phyloP scores from a whole-genome alignment of 2,329 filamentous ascomycete species.

The Fusarium vanettenii region DNA sequence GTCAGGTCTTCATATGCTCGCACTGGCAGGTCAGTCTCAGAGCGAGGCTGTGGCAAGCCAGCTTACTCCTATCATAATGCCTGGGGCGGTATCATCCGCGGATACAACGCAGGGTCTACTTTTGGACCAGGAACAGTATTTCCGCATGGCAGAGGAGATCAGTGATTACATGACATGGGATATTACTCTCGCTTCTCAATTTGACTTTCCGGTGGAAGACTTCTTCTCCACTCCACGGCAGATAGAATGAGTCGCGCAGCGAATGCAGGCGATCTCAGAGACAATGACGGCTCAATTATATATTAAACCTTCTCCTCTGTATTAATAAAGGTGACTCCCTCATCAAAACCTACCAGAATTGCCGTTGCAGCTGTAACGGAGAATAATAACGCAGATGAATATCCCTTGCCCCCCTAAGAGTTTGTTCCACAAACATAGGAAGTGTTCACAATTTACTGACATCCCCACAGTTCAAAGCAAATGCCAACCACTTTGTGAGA shows the following conservation, averaged over 20 bases:
- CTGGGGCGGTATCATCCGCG: not conserved
- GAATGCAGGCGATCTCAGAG: not conserved
- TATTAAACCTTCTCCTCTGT: too few species aligned
- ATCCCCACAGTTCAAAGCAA: not conserved
- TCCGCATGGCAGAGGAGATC: slow-evolving; percentile 4
- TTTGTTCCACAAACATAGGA: not conserved
- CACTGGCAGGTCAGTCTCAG: not conserved
- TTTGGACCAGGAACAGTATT: not conserved
- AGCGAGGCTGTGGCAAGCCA: not conserved
- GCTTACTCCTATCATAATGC: not conserved
- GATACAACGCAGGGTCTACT: not conserved
- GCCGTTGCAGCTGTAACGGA: too few species aligned
- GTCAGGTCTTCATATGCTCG: not conserved
- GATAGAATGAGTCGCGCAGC: not conserved
- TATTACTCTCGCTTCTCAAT: not conserved
- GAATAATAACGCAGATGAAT: too few species aligned
- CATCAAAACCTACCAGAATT: not conserved
- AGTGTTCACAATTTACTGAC: not conserved
- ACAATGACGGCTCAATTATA: too few species aligned
- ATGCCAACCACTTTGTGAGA: not conserved
- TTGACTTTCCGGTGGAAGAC: slow-evolving; percentile 2
- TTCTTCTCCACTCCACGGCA: not conserved
- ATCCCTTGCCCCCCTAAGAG: too few species aligned
- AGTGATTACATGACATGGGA: slow-evolving; percentile 8
- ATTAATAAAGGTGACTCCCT: not conserved